Base-by-base conservation (phyloP, 768 basidiomycete species). In the Mycena latifolia region DNA sequence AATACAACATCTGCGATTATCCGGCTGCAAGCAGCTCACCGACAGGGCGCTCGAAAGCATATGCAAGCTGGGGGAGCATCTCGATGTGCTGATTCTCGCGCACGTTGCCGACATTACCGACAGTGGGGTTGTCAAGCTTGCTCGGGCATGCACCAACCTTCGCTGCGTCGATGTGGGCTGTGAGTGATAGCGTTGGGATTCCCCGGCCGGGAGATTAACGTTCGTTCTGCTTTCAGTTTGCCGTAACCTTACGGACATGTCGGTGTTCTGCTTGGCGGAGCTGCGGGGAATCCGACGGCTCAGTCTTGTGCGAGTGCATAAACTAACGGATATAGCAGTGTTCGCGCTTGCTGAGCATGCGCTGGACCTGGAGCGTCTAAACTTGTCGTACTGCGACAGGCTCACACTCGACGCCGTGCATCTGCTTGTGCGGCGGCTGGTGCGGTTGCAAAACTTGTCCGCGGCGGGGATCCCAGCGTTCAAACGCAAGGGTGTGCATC, bases 111-210 rank as follows among this genome's bases (percentile, higher is more conserved):
- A 84, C 51, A 90, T 98, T 72, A 97, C 95, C 45, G 96, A 98
- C 72, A 79, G 76, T 9, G 92, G 85, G 2, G 81, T 98, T 18
- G 84, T 89, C 48, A 83, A 83, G 64, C 77, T 98, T 47, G 90
- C 89, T 8, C 84, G 91, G 28, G 77, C 84, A 20, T 99, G 96
- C 75, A 79, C 82, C 0, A 86, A 91, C 39, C 80, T 99, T 54
- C 84, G 91, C 60, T 92, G 92, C 72, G 83, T 98, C 68, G 96
- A 98, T 76, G 80, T 98, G 52, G 92, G 94, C 51, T 94, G 95
- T 95, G 76, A 79, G 93, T 83, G 29, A 55, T 55, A 9, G n/a
- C 22, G 20, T 31, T 31, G 20, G 24, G 29, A 47, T 29, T 31
- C 33, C 22, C 37, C 61, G 27, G 51, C 10, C 25, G 61, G 55